These are phyloP conservation scores for Termitomyces sp. DNA, from an alignment of 768 basidiomycete species.

Conservation along the genomic window DNA sequence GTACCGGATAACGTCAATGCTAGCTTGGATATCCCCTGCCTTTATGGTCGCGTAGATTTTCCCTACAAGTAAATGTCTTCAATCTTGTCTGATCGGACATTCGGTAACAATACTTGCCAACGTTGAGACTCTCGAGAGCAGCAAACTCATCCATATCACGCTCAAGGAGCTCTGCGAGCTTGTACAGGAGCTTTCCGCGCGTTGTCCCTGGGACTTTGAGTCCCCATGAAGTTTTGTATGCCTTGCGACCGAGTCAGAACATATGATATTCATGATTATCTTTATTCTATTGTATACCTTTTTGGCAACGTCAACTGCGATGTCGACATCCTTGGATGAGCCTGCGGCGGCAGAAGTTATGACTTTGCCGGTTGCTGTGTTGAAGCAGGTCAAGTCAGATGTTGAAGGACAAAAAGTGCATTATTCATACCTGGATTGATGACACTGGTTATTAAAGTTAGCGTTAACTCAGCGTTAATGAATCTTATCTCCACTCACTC, in stretches of 20 bases:
- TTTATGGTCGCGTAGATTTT: conserved; percentile 49
- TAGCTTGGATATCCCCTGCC: conserved; percentile 39
- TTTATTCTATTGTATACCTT: conserved; percentile 25
- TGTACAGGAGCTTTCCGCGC: conserved; percentile 24
- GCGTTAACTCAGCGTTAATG: neutral
- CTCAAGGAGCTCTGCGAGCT: conserved; percentile 26
- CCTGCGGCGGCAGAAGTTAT: conserved; percentile 49
- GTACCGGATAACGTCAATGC: conserved; percentile 54
- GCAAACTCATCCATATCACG: conserved; percentile 23
- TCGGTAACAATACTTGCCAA: conserved; percentile 14
- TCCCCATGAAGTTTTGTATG: conserved; percentile 61
- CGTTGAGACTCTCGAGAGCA: conserved; percentile 21
- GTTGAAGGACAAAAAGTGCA: conserved; percentile 17
- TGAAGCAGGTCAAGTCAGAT: conserved; percentile 4
- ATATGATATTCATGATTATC: neutral
- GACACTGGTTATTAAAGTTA: conserved; percentile 8
- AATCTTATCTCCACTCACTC: conserved; percentile 37
- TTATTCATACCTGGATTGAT: conserved; percentile 19
- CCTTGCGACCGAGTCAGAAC: conserved; percentile 13
- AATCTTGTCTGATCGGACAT: neutral
- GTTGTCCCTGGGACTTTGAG: conserved; percentile 41
- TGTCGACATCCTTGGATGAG: conserved; percentile 58
- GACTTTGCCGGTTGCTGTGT: conserved; percentile 51
- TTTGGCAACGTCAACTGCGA: conserved; percentile 54
- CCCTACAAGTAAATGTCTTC: conserved; percentile 23